These are phyloP conservation scores for Eutypa lata DNA, from an alignment of 2,329 filamentous ascomycete species.

Conservation along the genomic window DNA sequence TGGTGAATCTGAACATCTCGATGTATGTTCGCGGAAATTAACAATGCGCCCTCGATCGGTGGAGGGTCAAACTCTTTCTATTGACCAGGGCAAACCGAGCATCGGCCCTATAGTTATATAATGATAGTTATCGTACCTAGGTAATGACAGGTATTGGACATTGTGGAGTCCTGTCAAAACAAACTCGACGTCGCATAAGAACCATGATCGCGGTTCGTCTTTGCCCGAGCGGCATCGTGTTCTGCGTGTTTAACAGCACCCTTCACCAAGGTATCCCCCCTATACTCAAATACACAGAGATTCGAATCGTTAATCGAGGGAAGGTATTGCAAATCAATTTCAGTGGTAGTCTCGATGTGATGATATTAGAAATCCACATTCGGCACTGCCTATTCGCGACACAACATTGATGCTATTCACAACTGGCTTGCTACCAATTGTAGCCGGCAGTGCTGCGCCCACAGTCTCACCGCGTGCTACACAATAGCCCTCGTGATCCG, in stretches of 20 bases:
- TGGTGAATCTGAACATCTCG: conserved; percentile 50
- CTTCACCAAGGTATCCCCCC: conserved; percentile 43
- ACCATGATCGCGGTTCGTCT: conserved; percentile 55
- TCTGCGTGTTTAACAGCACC: conserved; percentile 53
- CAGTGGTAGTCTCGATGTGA: conserved; percentile 55
- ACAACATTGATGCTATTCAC: conserved; percentile 50
- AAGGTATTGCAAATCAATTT: conserved; percentile 61
- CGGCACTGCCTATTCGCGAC: conserved; percentile 62
- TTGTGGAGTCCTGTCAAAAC: conserved; percentile 52
- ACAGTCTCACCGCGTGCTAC: conserved; percentile 49
- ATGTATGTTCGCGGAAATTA: conserved; percentile 39
- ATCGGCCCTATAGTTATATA: conserved; percentile 60
- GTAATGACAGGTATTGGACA: conserved; percentile 56
- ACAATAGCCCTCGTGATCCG: conserved; percentile 58
- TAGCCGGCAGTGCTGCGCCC: conserved; percentile 53
- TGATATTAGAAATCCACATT: conserved; percentile 64
- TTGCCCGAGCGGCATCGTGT: conserved; percentile 58
- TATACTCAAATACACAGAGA: conserved; percentile 43
- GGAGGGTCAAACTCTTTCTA: conserved; percentile 66
- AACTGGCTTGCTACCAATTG: conserved; percentile 53
- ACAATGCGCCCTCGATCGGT: conserved; percentile 54
- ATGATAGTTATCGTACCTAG: too few relatives aligned
- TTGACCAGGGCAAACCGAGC: conserved; percentile 60
- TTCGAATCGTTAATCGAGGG: conserved; percentile 33
- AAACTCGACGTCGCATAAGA: conserved; percentile 63